phyloP scores from a whole-genome alignment of 208 protist species.

The Crithidia fasciculata region DNA sequence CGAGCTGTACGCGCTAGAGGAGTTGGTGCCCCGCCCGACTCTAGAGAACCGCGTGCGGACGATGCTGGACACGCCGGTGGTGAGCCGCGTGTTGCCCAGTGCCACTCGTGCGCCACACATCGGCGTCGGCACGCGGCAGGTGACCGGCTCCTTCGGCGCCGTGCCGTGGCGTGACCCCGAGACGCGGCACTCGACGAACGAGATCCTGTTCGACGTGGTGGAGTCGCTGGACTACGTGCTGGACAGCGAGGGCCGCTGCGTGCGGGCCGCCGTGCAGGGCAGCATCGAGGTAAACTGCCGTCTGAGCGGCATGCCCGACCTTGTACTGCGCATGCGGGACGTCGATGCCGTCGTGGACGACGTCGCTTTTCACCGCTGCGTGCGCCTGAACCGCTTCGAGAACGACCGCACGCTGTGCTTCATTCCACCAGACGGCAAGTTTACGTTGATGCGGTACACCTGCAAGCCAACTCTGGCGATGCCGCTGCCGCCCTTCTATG shows the following conservation, averaged over 20 bases:
- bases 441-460: constrained; percentile 86
- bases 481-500: constrained; percentile 79
- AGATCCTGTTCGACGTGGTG: constrained; percentile 94
- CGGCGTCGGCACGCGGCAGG: constrained; percentile 25
- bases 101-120: constrained; percentile 15
- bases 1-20: constrained; percentile 81
- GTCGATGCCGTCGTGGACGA: constrained; percentile 72
- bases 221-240: constrained; percentile 87
- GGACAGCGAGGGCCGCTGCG: constrained; percentile 72
- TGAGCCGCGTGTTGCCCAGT: constrained; percentile 31
- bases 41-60: constrained; percentile 84
- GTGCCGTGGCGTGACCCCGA: constrained; percentile 85
- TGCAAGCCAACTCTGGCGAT: constrained; percentile 53
- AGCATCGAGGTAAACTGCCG: constrained; percentile 83
- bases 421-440: constrained; percentile 91
- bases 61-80: constrained; percentile 57
- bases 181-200: constrained; percentile 79
- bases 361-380: constrained; percentile 90
- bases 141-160: constrained; percentile 11
- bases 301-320: constrained; percentile 90
- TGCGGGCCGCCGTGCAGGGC: constrained; percentile 71
- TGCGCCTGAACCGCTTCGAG: constrained; percentile 72
- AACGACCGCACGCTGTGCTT: constrained; percentile 81
- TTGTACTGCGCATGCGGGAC: constrained; percentile 75
- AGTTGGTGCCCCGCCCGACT: constrained; percentile 86